Percentiles rank a stretch among this genome's conserved stretches.
Evolutionary conservation across 371 early-diverging fungal species (phyloP).

Genomic region (Thermomucor indicae-seudaticae): DNA sequence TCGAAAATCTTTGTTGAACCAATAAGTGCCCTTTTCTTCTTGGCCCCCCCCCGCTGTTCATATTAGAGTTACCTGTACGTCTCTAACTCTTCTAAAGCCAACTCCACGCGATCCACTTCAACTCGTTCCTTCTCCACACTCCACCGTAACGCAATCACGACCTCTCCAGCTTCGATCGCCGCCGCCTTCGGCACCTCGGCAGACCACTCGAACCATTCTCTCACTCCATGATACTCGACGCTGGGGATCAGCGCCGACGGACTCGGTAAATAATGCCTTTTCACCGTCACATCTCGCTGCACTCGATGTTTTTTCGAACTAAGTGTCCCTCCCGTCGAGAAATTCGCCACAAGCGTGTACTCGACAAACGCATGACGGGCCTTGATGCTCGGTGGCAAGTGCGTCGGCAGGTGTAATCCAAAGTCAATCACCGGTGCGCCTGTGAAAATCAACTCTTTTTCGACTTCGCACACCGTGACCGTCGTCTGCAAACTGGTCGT

Average conservation of each 20-base stretch:
- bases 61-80: slow-evolving; percentile 33
- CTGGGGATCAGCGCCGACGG: slow-evolving; percentile 43
- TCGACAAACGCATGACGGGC: slow-evolving; percentile 39
- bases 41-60: no score
- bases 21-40: no score
- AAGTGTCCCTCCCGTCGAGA: slow-evolving; percentile 38
- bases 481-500: slow-evolving; percentile 22
- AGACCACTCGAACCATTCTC: slow-evolving; percentile 47
- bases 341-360: slow-evolving; percentile 36
- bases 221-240: slow-evolving; percentile 23
- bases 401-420: slow-evolving; percentile 40
- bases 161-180: slow-evolving; percentile 39
- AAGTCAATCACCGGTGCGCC: slow-evolving; percentile 39
- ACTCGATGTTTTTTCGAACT: slow-evolving; percentile 40
- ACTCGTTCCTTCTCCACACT: slow-evolving; percentile 44
- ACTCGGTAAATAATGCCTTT: slow-evolving; percentile 40
- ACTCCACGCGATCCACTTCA: slow-evolving; percentile 30
- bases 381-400: slow-evolving; percentile 30
- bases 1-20: slow-evolving; percentile 26
- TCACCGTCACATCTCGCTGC: slow-evolving; percentile 25
- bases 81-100: slow-evolving; percentile 36
- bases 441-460: slow-evolving; percentile 43
- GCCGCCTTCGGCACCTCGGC: slow-evolving; percentile 40
- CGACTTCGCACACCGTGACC: slow-evolving; percentile 35
- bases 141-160: slow-evolving; percentile 35